Evolutionary conservation across 2,329 filamentous ascomycete genomes (phyloP), one percentile per base, ranked within the genome.

Genomic region (Waltergamsia citrina): DNA sequence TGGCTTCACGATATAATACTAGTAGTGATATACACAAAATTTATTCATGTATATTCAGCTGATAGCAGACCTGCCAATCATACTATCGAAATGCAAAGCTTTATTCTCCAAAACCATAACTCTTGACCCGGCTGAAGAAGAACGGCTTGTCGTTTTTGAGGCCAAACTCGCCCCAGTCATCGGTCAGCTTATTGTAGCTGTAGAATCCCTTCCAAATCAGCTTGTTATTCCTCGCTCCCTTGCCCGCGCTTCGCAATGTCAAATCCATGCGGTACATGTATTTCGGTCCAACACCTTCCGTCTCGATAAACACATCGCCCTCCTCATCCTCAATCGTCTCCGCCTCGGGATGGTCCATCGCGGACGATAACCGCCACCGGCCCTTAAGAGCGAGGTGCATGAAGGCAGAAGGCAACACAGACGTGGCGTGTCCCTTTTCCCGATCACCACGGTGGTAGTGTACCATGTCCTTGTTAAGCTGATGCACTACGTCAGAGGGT

Each of bases 221-320:
- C 59, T 93, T 94, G 41, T 90, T 95, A 49, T 93, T 94, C 51
- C 78, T 76, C 0, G 78, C 65, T 1, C 69, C 71, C 42, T 69
- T 72, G 10, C 74, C 71, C 0, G 79, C 74, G 42, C 69, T 78
- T 1, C 75, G 74, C 20, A 96, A 54, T 6, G 72, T 67, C 20
- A 98, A 57, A 38, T 90, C 79, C 74, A 96, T 81, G 29, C 81
- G 74, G 54, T 92, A 94, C 41, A 80, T 74, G 57, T 96, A 96
- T 58, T 87, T 86, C 14, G 60, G 57, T 11, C 74, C 74, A 1
- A 79, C 78, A 14, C 88, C 88, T 51, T 93, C 86, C 0, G 88
- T 95, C 60, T 98, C 90, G 7, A 98, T 65, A 39, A 81, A 70
- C 1, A 96, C 41, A 36, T 86, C 80, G 9, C 82, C 74, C 46